Evolutionary conservation across 805 yeast species (phyloP), one percentile per base, ranked within the genome.

Genomic region (Cyberlindnera suaveolens): DNA sequence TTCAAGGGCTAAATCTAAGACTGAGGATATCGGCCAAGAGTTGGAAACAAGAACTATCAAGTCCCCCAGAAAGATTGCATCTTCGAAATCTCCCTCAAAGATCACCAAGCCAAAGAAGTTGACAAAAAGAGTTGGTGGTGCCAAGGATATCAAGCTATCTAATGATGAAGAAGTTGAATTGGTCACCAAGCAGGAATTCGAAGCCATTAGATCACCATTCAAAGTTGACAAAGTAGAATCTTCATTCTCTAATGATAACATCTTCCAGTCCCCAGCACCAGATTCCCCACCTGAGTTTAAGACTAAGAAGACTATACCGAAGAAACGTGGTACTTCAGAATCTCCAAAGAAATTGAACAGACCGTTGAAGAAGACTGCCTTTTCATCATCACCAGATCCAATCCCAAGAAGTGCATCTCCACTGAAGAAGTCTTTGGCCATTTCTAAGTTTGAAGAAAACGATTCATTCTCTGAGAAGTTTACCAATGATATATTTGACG

Each of bases 171-270:
- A 32, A 13, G 31, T 37, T 31, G 48, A 40, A 27, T 26, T 16
- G 6, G 46, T 30, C 5, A 19, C 37, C 14, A 34, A 44, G 27
- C n/a, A 32, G 17, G 51, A 40, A n/a, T 34, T 31, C 26, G 41
- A 43, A 16, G 31, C 38, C 7, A 20, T 27, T 11, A 32, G 18
- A n/a, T 31, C 50, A 3, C 51, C 45, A 3, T 49, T 47, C 30
- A 47, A 49, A 34, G 42, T 42, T 31, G 47, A 41, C 13, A 47
- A 40, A 11, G 13, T 36, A 13, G 60, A 59, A 10, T 49, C 54
- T 1, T 56, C 62, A 9, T 64, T 68, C 46, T 53, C 65, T 1
- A 51, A 52, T 20, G 67, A 64, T 9, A 66, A 67, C 45, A 60
- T 65, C 4, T 67, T 66, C 49, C 72, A 68, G 45, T 45, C 58